Evolutionary conservation across 805 yeast species (phyloP), one percentile per base, ranked within the genome.

Genomic region (Nakazawaea ishiwadae): DNA sequence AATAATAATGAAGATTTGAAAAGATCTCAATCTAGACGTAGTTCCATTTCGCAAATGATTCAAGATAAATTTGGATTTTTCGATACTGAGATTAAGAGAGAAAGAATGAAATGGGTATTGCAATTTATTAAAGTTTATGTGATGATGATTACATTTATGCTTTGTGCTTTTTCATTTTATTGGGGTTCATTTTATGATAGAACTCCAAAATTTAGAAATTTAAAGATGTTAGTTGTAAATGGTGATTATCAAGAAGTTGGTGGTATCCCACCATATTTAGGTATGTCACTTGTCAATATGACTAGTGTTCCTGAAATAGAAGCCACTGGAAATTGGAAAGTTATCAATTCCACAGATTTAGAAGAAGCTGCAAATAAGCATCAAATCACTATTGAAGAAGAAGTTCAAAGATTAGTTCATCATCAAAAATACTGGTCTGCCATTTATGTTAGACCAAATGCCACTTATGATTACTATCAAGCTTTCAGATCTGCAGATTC

Each of bases 361-460:
- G 46, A 46, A 5, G 53, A 46, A 9, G 19, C 42, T 12, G 71
- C 72, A 12, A 51, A 35, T 2, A 44, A 47, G n/a, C 53, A 60
- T 42, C 16, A 61, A 31, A 55, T 64, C 11, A 43, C 53, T 7
- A 39, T 67, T 6, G 55, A 55, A 20, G 60, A 63, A 4, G 71
- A 71, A 44, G 52, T 80, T 15, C 28, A 54, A 31, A 51, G 66
- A 19, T 60, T 62, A 44, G 70, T 82, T 1, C 77, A 75, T 51
- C 75, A 71, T 43, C 76, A 79, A 53, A 47, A 71, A 7, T 74
- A 64, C 48, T 83, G 89, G 88, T 66, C 74, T n/a, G 72, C 78
- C 1, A 58, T 80, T 21, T 69, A 71, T 45, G 72, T 81, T 16
- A 51, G 52, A 21, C 66, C 73, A 6, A 77, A 79, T 52, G 73